Evolutionary conservation across 495 filamentous ascomycete species (phyloP), one percentile per base, ranked within the genome.

Genomic region (Aspergillus wentii): DNA sequence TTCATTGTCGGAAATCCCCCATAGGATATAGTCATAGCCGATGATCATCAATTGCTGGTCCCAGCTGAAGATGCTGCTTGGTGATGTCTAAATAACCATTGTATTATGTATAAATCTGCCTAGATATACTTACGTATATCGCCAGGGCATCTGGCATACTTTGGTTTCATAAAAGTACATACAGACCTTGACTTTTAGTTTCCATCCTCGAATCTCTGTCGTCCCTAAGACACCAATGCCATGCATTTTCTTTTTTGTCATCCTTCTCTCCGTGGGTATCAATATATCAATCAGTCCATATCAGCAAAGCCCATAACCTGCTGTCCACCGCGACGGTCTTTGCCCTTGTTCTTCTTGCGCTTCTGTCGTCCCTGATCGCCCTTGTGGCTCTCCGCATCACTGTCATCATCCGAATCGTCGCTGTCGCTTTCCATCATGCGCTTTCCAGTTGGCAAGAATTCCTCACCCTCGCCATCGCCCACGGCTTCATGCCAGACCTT

Each of bases 401-500:
- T 68, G 35, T 65, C 69, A 39, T 65, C 74, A 28, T 61, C 66
- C 9, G 71, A 51, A 31, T 53, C 50, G 22, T 60, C 65, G 13
- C 59, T 63, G 17, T 72, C 71, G 9, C 62, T 58, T 17, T 51
- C 62, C 16, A 53, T 36, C 49, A 56, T 54, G 34, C 57, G 58
- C 43, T 66, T 67, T 8, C 46, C 52, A 9, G 56, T 55, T 3
- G 44, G 42, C 5, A 68, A 51, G 2, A 51, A 62, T 9, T 71
- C 72, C 4, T 62, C 64, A 1, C 58, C 61, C 8, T 54, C 59
- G 2, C 51, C 61, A 17, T 57, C 46, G 7, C 44, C 56, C 14
- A 61, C 61, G 20, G 64, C 66, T 51, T 84, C 78, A 47, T 80
- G 68, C 89, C 89, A 96, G 8, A 96, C 80, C 65, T 95, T 95